Conservation (phyloP, 176 grass and related monocot genomes). For the Carex cristatella region DNA sequence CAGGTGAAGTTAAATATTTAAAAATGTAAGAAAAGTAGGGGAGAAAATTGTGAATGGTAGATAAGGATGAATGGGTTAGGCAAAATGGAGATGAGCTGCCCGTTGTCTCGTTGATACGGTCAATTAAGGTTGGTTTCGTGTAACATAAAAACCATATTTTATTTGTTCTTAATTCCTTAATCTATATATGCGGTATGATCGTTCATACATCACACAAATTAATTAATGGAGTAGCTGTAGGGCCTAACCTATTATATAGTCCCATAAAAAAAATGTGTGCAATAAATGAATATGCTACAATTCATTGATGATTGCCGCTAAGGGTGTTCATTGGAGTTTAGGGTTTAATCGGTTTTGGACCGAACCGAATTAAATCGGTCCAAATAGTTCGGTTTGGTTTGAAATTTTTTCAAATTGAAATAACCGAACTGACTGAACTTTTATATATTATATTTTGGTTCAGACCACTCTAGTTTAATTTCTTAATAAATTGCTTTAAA, state of each 20-base stretch:
- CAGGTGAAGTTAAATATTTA: not conserved
- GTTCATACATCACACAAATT: not conserved
- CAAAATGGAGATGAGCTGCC: not conserved
- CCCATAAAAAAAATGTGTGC: not conserved
- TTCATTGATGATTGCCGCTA: not conserved
- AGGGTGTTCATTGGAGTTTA: too few relatives aligned
- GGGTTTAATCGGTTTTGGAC: too few relatives aligned
- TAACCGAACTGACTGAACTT: too few relatives aligned
- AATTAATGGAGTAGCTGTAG: not conserved
- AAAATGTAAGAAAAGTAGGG: not conserved
- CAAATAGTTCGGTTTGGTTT: too few relatives aligned
- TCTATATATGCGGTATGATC: not conserved
- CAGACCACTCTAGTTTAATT: too few relatives aligned
- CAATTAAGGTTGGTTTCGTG: not conserved
- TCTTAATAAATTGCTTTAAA: too few relatives aligned
- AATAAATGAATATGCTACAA: slow-evolving; percentile 12
- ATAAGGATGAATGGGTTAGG: not conserved
- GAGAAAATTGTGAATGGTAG: not conserved
- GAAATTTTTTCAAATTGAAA: too few relatives aligned
- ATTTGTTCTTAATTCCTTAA: not conserved
- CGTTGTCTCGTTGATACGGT: not conserved
- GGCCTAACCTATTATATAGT: not conserved
- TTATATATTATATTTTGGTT: too few relatives aligned
- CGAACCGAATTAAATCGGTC: too few relatives aligned
- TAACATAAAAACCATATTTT: not conserved